Evolutionary conservation across 768 basidiomycete species (phyloP).

Genomic region (Botryobasidium botryosum): DNA sequence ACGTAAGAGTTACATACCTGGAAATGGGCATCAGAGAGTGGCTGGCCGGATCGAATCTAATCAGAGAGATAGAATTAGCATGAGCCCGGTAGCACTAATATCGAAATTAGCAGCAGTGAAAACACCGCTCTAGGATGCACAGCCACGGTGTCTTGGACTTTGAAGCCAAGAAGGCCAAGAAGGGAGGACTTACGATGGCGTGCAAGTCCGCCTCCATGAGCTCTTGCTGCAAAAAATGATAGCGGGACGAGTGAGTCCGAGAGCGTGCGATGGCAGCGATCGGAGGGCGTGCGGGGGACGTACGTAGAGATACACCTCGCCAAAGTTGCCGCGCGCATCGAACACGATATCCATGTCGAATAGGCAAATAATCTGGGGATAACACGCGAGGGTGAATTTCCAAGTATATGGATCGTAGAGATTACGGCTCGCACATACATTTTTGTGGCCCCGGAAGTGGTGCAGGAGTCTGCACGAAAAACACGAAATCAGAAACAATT

Average conservation of each 20-base stretch:
- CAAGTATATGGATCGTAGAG: not conserved
- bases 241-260: not conserved
- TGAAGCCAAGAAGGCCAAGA: too few species aligned
- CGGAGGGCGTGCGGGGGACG: conserved; percentile 16
- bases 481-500: not conserved
- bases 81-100: too few species aligned
- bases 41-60: conserved; percentile 74
- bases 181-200: conserved; percentile 55
- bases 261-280: not conserved
- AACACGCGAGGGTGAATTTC: not conserved
- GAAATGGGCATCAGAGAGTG: conserved; percentile 80
- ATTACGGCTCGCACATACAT: conserved; percentile 34
- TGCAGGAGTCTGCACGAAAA: conserved; percentile 53
- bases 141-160: too few species aligned
- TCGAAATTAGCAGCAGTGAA: too few species aligned
- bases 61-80: conserved; percentile 8
- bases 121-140: too few species aligned
- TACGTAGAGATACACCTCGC: conserved; percentile 90
- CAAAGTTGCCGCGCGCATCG: conserved; percentile 79
- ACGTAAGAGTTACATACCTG: conserved; percentile 24
- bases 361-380: conserved; percentile 69
- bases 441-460: conserved; percentile 98
- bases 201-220: conserved; percentile 99
- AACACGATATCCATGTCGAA: conserved; percentile 99
- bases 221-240: conserved; percentile 51